Evolutionary conservation across 768 basidiomycete species (phyloP).

Genomic region (Tricholoma sp.): DNA sequence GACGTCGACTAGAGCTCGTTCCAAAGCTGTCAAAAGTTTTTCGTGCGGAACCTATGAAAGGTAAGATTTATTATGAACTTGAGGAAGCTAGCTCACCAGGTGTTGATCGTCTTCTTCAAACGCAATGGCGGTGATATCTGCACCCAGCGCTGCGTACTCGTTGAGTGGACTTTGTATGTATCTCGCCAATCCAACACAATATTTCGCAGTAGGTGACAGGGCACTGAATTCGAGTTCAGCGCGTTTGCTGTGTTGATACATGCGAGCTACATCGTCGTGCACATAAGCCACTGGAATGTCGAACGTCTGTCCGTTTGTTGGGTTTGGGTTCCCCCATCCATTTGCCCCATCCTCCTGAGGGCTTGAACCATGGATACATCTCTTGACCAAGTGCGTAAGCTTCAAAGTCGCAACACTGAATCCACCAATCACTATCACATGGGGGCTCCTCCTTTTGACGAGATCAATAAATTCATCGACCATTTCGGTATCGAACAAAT

Average conservation of each 20-base stretch:
- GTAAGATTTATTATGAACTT: slow-evolving; percentile 3
- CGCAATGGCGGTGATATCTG: slow-evolving; percentile 77
- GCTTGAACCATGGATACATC: slow-evolving; percentile 29
- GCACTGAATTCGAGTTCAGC: slow-evolving; percentile 80
- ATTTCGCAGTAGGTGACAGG: slow-evolving; percentile 74
- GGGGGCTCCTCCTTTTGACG: slow-evolving; percentile 77
- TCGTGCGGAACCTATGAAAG: slow-evolving; percentile 70
- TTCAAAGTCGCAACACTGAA: slow-evolving; percentile 79
- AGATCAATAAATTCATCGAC: slow-evolving; percentile 76
- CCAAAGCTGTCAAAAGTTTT: slow-evolving; percentile 75
- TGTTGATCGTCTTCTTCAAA: slow-evolving; percentile 87
- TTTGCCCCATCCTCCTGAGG: slow-evolving; percentile 22
- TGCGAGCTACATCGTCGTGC: slow-evolving; percentile 86
- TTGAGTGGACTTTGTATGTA: slow-evolving; percentile 92
- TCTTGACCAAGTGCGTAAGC: slow-evolving; percentile 61
- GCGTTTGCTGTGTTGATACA: slow-evolving; percentile 88
- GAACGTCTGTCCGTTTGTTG: slow-evolving; percentile 38
- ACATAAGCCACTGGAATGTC: slow-evolving; percentile 78
- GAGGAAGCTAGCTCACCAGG: slow-evolving; percentile 44
- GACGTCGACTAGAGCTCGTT: slow-evolving; percentile 84
- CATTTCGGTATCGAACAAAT: slow-evolving; percentile 66
- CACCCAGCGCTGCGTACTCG: slow-evolving; percentile 87
- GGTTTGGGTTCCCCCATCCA: slow-evolving; percentile 14
- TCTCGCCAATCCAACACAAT: slow-evolving; percentile 90
- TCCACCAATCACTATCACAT: slow-evolving; percentile 86